These are phyloP conservation scores for Eimeria sp. DNA, from an alignment of 169 alveolate genomes.

Conservation along the genomic window DNA sequence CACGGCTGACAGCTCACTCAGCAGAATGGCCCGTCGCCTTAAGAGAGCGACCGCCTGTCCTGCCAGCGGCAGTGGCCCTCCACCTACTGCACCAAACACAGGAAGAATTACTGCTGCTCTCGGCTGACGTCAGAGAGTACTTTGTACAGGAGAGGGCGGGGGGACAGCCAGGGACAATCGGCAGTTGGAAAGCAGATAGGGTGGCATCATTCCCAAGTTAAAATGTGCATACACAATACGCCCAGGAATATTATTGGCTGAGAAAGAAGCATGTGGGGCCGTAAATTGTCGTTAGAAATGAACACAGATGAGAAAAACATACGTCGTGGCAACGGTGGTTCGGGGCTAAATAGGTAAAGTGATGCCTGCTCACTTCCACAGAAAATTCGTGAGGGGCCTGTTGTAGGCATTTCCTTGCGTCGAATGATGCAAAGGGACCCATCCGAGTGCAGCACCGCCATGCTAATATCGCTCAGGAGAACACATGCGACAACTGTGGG, in stretches of 20 bases:
- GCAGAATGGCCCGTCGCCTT: slow-evolving; percentile 47
- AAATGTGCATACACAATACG: too few relatives aligned
- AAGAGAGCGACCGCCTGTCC: slow-evolving; percentile 70
- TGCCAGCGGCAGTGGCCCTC: slow-evolving; percentile 48
- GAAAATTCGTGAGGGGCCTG: slow-evolving; percentile 26
- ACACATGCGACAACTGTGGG: slow-evolving; percentile 21
- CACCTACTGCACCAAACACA: slow-evolving; percentile 32
- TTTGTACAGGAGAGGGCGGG: background rate
- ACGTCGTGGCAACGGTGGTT: background rate
- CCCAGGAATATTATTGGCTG: too few relatives aligned
- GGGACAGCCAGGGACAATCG: background rate
- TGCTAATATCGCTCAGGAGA: slow-evolving; percentile 9
- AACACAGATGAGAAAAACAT: background rate
- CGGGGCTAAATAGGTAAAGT: background rate
- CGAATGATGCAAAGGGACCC: slow-evolving; percentile 56
- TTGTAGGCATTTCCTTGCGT: slow-evolving; percentile 34
- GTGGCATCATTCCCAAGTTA: background rate
- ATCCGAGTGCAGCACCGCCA: background rate
- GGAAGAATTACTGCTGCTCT: background rate
- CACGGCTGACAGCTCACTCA: slow-evolving; percentile 62
- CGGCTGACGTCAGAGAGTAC: background rate
- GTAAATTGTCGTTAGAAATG: background rate
- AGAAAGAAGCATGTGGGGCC: background rate
- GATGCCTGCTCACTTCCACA: slow-evolving; percentile 67
- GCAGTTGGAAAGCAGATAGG: background rate